Evolutionary conservation across 2,329 filamentous ascomycete genomes (phyloP).

Genomic region (Trichoderma cornu-damae): DNA sequence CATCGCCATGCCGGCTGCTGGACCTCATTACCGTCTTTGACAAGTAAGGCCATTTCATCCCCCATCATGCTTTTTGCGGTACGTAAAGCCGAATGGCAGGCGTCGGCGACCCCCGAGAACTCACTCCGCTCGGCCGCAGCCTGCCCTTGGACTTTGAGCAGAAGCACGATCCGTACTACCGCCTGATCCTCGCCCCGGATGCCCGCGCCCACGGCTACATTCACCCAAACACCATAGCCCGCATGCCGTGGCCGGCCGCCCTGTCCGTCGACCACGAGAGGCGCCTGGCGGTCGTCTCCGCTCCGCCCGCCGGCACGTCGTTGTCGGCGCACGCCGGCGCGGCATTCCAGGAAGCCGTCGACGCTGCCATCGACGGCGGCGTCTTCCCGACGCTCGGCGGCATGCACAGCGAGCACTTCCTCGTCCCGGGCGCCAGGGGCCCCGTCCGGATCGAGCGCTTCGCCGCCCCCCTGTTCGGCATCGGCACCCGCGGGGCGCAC

Average conservation of each 20-base stretch:
- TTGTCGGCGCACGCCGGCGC: slow-evolving; percentile 33
- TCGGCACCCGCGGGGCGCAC: slow-evolving; percentile 61
- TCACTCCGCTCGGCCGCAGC: slow-evolving; percentile 29
- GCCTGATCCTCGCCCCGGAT: slow-evolving; percentile 43
- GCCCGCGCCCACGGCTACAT: slow-evolving; percentile 47
- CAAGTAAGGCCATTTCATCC: slow-evolving; percentile 32
- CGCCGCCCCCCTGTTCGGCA: slow-evolving; percentile 59
- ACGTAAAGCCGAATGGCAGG: too few relatives aligned
- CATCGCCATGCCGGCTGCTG: slow-evolving; percentile 33
- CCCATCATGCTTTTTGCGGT: too few relatives aligned
- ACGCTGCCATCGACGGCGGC: slow-evolving; percentile 34
- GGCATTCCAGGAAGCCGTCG: slow-evolving; percentile 38
- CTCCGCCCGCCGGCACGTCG: slow-evolving; percentile 24
- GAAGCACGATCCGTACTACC: slow-evolving; percentile 38
- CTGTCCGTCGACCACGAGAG: slow-evolving; percentile 34
- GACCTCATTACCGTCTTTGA: slow-evolving; percentile 39
- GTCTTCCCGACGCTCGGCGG: slow-evolving; percentile 37
- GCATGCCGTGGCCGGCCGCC: slow-evolving; percentile 43
- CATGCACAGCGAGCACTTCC: slow-evolving; percentile 41
- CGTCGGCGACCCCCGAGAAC: too few relatives aligned
- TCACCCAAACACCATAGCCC: slow-evolving; percentile 39
- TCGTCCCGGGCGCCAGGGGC: slow-evolving; percentile 35
- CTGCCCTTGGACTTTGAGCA: slow-evolving; percentile 43
- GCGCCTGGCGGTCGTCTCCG: slow-evolving; percentile 32
- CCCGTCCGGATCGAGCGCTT: slow-evolving; percentile 53